phyloP scores from a whole-genome alignment of 108 stramenopile species.

The Conticribra weissflogii region DNA sequence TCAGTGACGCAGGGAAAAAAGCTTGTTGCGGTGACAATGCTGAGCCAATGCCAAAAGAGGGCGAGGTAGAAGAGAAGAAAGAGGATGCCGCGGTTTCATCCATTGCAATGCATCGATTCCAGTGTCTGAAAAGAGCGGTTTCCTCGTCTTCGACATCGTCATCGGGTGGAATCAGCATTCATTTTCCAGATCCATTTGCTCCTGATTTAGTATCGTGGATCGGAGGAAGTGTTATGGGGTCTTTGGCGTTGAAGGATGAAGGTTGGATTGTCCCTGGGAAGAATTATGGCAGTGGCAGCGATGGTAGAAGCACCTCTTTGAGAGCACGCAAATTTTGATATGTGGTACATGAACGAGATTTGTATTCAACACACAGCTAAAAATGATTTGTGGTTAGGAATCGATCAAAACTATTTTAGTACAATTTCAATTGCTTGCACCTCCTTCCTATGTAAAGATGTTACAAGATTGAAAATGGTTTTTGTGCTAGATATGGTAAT shows the following conservation, averaged over 20 bases:
- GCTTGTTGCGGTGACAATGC: not conserved
- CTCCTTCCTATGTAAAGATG: too few species aligned
- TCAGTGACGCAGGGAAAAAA: slow-evolving; percentile 23
- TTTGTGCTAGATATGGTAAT: too few species aligned
- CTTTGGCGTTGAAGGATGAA: slow-evolving; percentile 18
- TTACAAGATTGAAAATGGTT: too few species aligned
- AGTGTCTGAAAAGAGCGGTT: slow-evolving; percentile 13
- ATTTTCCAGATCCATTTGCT: slow-evolving; percentile 43
- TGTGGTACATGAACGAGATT: too few species aligned
- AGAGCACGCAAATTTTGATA: too few species aligned
- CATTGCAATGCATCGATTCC: slow-evolving; percentile 30
- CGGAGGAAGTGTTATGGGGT: slow-evolving; percentile 40
- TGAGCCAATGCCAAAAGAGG: slow-evolving; percentile 3
- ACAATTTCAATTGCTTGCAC: too few species aligned
- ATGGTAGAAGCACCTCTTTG: not conserved
- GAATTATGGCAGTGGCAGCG: not conserved
- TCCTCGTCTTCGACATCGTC: not conserved
- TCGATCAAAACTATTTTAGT: too few species aligned
- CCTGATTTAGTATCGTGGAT: slow-evolving; percentile 35
- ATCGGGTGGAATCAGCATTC: slow-evolving; percentile 22
- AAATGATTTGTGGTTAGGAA: too few species aligned
- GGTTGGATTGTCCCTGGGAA: slow-evolving; percentile 19
- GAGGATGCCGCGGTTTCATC: slow-evolving; percentile 23
- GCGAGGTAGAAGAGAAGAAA: slow-evolving; percentile 35
- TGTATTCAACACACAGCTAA: too few species aligned